These are phyloP conservation scores for Hirsutella rhossiliensis DNA, from an alignment of 2,329 filamentous ascomycete genomes.

Conservation along the genomic window DNA sequence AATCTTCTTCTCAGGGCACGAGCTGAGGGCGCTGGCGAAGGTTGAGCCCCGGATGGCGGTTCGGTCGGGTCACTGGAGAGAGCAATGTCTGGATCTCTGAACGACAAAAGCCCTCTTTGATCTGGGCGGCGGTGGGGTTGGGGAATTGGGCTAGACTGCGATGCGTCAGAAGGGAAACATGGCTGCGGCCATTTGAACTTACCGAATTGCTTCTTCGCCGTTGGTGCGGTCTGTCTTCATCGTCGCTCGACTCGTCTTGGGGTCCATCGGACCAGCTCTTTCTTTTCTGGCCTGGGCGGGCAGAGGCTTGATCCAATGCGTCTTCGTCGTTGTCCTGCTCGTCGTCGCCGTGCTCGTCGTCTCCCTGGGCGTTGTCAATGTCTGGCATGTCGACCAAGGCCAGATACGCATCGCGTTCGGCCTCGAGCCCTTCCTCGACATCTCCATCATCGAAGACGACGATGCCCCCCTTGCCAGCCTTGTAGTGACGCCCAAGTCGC, in stretches of 20 bases:
- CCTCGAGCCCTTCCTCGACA: slow-evolving; percentile 67
- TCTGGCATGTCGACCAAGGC: slow-evolving; percentile 87
- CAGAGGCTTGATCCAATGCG: slow-evolving; percentile 20
- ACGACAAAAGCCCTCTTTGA: slow-evolving; percentile 46
- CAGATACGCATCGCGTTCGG: slow-evolving; percentile 71
- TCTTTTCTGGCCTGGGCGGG: slow-evolving; percentile 52
- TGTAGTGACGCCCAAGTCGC: slow-evolving; percentile 58
- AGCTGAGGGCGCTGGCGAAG: slow-evolving; percentile 53
- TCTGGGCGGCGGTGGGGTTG: slow-evolving; percentile 42
- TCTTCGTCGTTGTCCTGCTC: slow-evolving; percentile 45
- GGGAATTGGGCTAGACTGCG: slow-evolving; percentile 52
- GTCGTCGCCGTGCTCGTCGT: slow-evolving; percentile 60
- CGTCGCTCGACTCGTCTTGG: slow-evolving; percentile 59
- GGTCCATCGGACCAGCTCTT: slow-evolving; percentile 67
- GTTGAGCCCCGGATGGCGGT: slow-evolving; percentile 46
- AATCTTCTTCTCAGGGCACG: slow-evolving; percentile 61
- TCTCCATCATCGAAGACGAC: slow-evolving; percentile 95
- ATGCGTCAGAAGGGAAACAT: slow-evolving; percentile 7
- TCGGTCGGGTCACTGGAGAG: slow-evolving; percentile 37
- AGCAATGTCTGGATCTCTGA: slow-evolving; percentile 33
- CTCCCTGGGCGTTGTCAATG: slow-evolving; percentile 63
- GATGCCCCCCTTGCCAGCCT: slow-evolving; percentile 71
- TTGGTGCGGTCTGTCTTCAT: slow-evolving; percentile 65
- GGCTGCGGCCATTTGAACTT: slow-evolving; percentile 17
- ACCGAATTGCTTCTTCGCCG: slow-evolving; percentile 82